These are phyloP conservation scores for Botrytis deweyae DNA, from an alignment of 2,329 filamentous ascomycete genomes.

Conservation along the genomic window DNA sequence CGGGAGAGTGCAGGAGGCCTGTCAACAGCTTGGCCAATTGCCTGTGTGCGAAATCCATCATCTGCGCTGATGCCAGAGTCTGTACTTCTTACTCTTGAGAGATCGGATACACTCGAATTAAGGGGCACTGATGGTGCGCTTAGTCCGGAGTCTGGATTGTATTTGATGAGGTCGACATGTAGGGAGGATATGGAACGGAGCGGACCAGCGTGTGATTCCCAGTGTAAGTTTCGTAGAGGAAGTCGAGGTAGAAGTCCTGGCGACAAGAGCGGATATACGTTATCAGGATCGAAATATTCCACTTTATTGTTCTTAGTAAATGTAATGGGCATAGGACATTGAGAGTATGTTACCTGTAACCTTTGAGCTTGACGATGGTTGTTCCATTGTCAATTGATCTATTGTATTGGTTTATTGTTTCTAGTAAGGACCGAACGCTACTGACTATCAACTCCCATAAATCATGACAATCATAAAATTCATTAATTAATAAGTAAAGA, in stretches of 20 bases:
- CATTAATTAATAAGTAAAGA: constrained; percentile 9
- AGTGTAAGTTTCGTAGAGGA: constrained; percentile 88
- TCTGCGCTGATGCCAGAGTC: constrained; percentile 44
- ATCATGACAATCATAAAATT: constrained; percentile 16
- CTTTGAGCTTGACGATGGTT: constrained; percentile 70
- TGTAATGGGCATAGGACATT: neutral
- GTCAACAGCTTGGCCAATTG: constrained; percentile 44
- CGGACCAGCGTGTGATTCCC: constrained; percentile 91
- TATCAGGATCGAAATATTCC: constrained; percentile 93
- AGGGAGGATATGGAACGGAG: constrained; percentile 91
- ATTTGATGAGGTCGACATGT: constrained; percentile 78
- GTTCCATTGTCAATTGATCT: constrained; percentile 53
- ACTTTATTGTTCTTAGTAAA: constrained; percentile 51
- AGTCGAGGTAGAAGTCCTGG: constrained; percentile 75
- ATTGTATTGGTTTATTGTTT: neutral
- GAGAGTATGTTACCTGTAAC: constrained; percentile 60
- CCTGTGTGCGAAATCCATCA: constrained; percentile 62
- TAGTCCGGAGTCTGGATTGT: constrained; percentile 46
- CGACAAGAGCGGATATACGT: constrained; percentile 79
- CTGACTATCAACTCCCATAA: neutral
- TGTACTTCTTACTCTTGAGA: constrained; percentile 41
- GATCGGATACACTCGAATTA: constrained; percentile 37
- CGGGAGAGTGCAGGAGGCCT: constrained; percentile 28
- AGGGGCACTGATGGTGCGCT: constrained; percentile 41
- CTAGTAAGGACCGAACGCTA: neutral